Base-by-base conservation (phyloP, 805 yeast genomes). In the Yarrowia sp. region DNA sequence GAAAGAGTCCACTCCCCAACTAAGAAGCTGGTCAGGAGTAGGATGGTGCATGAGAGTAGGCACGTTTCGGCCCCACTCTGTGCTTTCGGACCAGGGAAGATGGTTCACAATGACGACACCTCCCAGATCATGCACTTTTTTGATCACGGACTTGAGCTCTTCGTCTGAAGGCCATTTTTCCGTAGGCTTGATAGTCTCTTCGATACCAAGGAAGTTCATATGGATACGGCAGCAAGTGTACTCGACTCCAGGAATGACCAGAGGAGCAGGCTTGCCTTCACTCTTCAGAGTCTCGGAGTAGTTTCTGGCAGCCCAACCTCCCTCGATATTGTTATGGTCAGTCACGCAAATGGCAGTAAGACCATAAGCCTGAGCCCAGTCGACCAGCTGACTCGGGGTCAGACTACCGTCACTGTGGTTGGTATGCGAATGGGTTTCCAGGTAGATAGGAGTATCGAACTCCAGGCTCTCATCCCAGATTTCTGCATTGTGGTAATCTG, bases 321-420 rank as follows among this genome's bases (percentile, higher is more conserved):
- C 74, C 15, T 52, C 66, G 34, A 72, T 66, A n/a, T 58, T 63
- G 58, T 72, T 72, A 44, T 72, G 74, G 53, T 72, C 74, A 3
- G 74, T 72, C 30, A 72, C 74, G 53, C 70, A 70, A n/a, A 72
- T 24, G 4, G 67, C 72, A 8, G 64, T 36, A 30, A 71, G 70
- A 1, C 74, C 74, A 47, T 72, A 72, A 9, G 73, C 71, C 39
- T 63, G 40, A 5, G 74, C 74, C 74, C 74, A 72, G 66, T 70
- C 71, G 14, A 72, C 73, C 38, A 70, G 68, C 69, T 72, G 74
- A 20, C 42, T 61, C 2, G 74, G 73, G 9, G 65, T 43, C 44
- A 72, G 56, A 19, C 53, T 44, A 2, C 74, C 74, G 61, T 72
- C 74, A 5, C 74, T 72, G 20, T 42, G 44, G 43, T 68, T 67